Evolutionary conservation across 2,329 filamentous ascomycete genomes (phyloP), one percentile per base, ranked within the genome.

Genomic region (Ascochyta lentis): DNA sequence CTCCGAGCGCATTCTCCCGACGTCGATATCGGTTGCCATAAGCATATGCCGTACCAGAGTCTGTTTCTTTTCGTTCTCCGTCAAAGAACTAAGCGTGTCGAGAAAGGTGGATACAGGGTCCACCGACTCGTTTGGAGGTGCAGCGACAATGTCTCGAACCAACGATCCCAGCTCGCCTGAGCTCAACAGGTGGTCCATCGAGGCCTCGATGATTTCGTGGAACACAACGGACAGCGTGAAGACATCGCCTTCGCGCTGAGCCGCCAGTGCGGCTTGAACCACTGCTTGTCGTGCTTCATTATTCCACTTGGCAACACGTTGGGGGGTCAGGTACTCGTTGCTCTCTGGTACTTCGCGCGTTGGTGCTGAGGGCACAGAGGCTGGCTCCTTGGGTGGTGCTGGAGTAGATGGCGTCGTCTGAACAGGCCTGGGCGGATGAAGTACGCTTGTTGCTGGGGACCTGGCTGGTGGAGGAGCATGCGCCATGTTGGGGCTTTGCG

Each of bases 141-240:
- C 79, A 49, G 83, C 80, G 29, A 96, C 78, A 24, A 96, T 89
- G 57, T 92, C 86, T 68, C 88, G 89, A 54, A 96, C 83, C 52
- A 87, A 84, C 19, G 77, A 79, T 24, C 93, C 94, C 43, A 90
- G 88, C 66, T 93, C 89, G 6, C 76, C 72, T 2, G 91, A 81
- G 35, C 84, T 81, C 41, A 97, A 76, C 44, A 87, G 84, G 38
- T 82, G 84, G 68, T 92, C 88, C 12, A 96, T 77, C 16, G 89
- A 87, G 31, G 91, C 87, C 58, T 89, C 87, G 33, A 95, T 84
- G 34, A 97, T 84, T 73, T 99, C 95, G 77, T 96, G 91, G 64
- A 93, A 92, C 22, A 96, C 79, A 13, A 84, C 84, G 27, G 88
- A 87, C 34, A 96, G 79, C 54, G 86, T 85, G 41, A 88, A 81